A percentile compares a stretch with the other conserved stretches of the same genome.
Conservation (phyloP, 352 stramenopile genomes). For the Phytophthora cactorum region DNA sequence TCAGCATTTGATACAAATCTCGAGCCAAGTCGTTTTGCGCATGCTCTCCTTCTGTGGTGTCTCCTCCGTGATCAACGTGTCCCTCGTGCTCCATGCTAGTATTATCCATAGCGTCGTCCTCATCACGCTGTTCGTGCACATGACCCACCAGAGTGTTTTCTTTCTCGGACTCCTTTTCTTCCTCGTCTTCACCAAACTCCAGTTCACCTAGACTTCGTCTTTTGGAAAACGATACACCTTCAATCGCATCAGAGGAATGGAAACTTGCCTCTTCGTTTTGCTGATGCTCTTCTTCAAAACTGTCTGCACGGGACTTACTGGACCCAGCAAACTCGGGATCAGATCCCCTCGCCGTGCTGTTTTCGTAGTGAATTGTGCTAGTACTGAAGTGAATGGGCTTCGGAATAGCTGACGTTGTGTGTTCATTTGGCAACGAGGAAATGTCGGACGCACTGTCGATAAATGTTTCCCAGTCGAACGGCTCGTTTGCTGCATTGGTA, state of each 20-base stretch:
- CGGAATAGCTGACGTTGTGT: slow-evolving; percentile 13
- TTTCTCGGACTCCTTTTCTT: slow-evolving; percentile 39
- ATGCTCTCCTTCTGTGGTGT: neutral
- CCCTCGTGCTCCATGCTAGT: slow-evolving; percentile 7
- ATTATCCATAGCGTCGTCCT: slow-evolving; percentile 1
- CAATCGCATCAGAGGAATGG: neutral
- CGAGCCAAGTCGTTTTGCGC: slow-evolving; percentile 43
- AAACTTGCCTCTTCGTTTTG: slow-evolving; percentile 2
- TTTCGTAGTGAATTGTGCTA: slow-evolving; percentile 33
- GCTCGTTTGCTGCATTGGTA: slow-evolving; percentile 25
- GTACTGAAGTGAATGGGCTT: slow-evolving; percentile 28
- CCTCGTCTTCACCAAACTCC: slow-evolving; percentile 39
- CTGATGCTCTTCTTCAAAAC: slow-evolving; percentile 15
- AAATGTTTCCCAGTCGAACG: slow-evolving; percentile 73
- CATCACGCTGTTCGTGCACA: neutral
- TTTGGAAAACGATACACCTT: slow-evolving; percentile 9
- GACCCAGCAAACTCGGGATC: slow-evolving; percentile 5
- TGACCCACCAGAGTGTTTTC: slow-evolving; percentile 3
- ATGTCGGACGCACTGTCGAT: slow-evolving; percentile 59
- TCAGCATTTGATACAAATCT: slow-evolving; percentile 71
- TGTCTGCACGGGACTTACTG: slow-evolving; percentile 2
- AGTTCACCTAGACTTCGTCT: slow-evolving; percentile 15
- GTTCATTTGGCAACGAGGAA: slow-evolving; percentile 33
- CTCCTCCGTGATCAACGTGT: slow-evolving; percentile 13
- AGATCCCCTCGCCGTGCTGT: slow-evolving; percentile 15